Evolutionary conservation across 352 stramenopile species (phyloP).

Genomic region (Phytopythium delawarense): DNA sequence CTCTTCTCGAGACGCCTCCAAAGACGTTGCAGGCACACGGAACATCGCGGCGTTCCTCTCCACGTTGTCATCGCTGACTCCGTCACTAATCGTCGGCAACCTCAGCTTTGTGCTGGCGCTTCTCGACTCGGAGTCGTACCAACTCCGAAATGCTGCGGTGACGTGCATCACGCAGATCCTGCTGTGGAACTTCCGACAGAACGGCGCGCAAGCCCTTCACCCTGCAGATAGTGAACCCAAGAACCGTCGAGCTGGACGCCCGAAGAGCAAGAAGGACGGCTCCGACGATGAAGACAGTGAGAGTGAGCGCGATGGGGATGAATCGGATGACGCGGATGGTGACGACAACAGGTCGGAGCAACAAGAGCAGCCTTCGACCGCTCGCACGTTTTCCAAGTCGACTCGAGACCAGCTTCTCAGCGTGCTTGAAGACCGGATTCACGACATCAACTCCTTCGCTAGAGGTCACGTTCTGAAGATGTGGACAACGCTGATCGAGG

Average conservation of each 20-base stretch:
- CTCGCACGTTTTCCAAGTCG: constrained; percentile 49
- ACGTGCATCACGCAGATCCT: constrained; percentile 77
- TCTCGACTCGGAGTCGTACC: constrained; percentile 73
- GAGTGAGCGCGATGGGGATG: constrained; percentile 23
- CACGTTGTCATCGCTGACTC: constrained; percentile 53
- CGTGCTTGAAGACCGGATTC: constrained; percentile 86
- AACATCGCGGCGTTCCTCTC: constrained; percentile 77
- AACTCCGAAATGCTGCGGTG: constrained; percentile 66
- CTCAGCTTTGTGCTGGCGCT: constrained; percentile 73
- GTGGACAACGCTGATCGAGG: constrained; percentile 82
- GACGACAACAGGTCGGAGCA: constrained; percentile 9
- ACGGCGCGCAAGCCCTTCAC: constrained; percentile 20
- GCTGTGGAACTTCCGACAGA: constrained; percentile 70
- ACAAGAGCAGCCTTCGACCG: constrained; percentile 2
- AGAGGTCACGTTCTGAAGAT: constrained; percentile 90
- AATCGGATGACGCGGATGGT: constrained; percentile 10
- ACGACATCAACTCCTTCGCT: constrained; percentile 93
- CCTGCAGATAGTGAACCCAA: constrained; percentile 11
- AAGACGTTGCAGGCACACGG: constrained; percentile 62
- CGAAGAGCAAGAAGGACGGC: constrained; percentile 15
- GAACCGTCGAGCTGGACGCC: constrained; percentile 12
- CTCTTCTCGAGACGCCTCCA: constrained; percentile 60
- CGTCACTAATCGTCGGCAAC: constrained; percentile 69
- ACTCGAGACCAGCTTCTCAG: constrained; percentile 78
- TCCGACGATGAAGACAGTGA: constrained; percentile 21